Evolutionary conservation across 345 rosid species (phyloP), one percentile per base, ranked within the genome.

Genomic region (Salix suchowensis): DNA sequence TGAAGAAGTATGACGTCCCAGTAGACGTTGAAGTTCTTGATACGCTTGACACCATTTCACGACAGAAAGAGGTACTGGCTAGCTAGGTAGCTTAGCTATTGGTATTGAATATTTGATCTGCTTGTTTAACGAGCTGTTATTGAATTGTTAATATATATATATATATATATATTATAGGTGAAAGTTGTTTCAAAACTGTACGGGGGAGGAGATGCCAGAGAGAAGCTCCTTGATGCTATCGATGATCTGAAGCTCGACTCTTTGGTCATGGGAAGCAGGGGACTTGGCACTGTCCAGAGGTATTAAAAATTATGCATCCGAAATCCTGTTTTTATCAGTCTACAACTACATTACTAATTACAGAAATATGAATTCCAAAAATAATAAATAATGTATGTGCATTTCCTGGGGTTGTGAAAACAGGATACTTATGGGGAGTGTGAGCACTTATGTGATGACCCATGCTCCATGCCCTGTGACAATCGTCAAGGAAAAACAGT

Each of bases 241-340:
- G 88, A 87, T 48, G 97, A 87, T 82, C 90, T 94, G 71, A 92
- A 96, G 74, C 86, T 96, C 70, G 98, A 96, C 65, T 91, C 92
- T 52, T 14, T 96, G 71, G 90, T 92, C 61, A 88, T 96, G 92
- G 99, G 98, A 76, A 92, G 97, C 90, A 85, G 99, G 85, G 99
- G 98, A 66, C 97, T 91, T 11, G 89, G 93, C 73, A 88, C 96
- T n/a, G 84, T 96, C 34, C 79, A 81, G 79, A 94, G 99, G 99
- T 89, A 82, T 24, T 3, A 21, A 15, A 18, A 8, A 46, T 40
- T 40, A 40, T 40, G 12, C 11, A 2, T 40, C 44, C 10, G 4
- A 40, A 40, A 11, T 10, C 44, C 44, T 40, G 10, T 10, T 2
- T 10, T 2, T 0, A 10, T 10, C 44, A 40, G 0, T 40, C 44